These are phyloP conservation scores for Luzula sylvatica DNA, from an alignment of 176 grass and related monocot species.

Conservation along the genomic window DNA sequence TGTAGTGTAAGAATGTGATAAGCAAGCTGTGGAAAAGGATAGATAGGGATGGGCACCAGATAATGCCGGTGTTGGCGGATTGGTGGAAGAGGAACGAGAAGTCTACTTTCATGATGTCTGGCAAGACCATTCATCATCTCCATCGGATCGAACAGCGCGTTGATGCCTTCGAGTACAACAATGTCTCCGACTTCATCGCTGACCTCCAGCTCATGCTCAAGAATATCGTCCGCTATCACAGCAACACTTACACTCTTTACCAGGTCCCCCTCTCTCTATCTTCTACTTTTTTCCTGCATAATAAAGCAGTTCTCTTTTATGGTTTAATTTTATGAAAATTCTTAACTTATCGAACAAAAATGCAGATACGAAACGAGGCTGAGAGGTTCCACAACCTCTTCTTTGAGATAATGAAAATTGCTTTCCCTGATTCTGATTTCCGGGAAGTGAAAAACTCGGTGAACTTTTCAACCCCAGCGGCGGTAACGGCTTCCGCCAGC, in stretches of 20 bases:
- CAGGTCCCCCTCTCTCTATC: not conserved
- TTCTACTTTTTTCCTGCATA: not conserved
- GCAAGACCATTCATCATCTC: slow-evolving; percentile 53
- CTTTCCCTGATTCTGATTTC: slow-evolving; percentile 94
- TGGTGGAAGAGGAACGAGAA: slow-evolving; percentile 90
- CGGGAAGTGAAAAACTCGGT: slow-evolving; percentile 45
- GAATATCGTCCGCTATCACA: slow-evolving; percentile 70
- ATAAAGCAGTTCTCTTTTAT: too few species aligned
- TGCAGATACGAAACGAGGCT: slow-evolving; percentile 67
- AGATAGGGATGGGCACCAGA: slow-evolving; percentile 78
- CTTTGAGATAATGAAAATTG: slow-evolving; percentile 97
- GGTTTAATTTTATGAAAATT: not conserved
- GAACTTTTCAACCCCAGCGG: slow-evolving; percentile 42
- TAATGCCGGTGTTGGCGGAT: slow-evolving; percentile 72
- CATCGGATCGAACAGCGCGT: slow-evolving; percentile 82
- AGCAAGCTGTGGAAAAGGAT: slow-evolving; percentile 96
- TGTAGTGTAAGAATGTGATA: slow-evolving; percentile 98
- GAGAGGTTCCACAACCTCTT: slow-evolving; percentile 74
- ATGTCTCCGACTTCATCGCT: slow-evolving; percentile 68
- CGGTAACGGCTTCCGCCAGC: slow-evolving; percentile 13
- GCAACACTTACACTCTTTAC: slow-evolving; percentile 12
- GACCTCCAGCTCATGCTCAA: slow-evolving; percentile 91
- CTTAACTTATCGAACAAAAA: slow-evolving; percentile 9
- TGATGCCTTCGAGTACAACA: slow-evolving; percentile 61
- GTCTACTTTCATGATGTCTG: slow-evolving; percentile 39